A percentile compares a stretch with the other conserved stretches of the same genome.
These are phyloP conservation scores for Pilatotrama ljubarskyi DNA, from an alignment of 768 basidiomycete genomes.

Conservation along the genomic window DNA sequence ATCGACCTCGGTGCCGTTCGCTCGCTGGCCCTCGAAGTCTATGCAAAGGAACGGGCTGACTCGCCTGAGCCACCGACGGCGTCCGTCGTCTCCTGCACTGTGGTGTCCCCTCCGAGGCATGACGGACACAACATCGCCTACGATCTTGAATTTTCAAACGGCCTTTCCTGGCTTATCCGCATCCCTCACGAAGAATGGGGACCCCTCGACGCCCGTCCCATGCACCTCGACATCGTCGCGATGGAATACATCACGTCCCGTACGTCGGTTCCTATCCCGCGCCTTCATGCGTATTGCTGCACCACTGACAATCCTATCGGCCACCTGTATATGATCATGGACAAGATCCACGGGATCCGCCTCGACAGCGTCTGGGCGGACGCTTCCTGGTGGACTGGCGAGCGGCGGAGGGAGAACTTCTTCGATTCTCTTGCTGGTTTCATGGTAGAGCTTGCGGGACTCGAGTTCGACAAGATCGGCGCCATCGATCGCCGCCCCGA, in stretches of 20 bases:
- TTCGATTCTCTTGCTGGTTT: neutral
- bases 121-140: neutral
- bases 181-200: neutral
- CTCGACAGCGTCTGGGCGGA: slow-evolving; percentile 8
- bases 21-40: too few species aligned
- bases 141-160: neutral
- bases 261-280: slow-evolving; percentile 18
- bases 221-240: slow-evolving; percentile 1
- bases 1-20: too few species aligned
- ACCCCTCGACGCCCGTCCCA: neutral
- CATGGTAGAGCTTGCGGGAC: neutral
- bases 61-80: too few species aligned
- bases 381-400: slow-evolving; percentile 3
- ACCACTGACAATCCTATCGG: neutral
- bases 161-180: neutral
- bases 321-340: neutral
- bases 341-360: neutral
- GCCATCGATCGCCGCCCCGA: neutral
- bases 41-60: too few species aligned
- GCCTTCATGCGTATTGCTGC: slow-evolving; percentile 19
- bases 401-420: neutral
- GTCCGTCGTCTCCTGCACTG: neutral
- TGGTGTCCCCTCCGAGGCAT: neutral
- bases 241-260: neutral
- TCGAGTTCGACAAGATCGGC: neutral